phyloP scores from a whole-genome alignment of 768 basidiomycete species.

The Tubosaeta sp. region DNA sequence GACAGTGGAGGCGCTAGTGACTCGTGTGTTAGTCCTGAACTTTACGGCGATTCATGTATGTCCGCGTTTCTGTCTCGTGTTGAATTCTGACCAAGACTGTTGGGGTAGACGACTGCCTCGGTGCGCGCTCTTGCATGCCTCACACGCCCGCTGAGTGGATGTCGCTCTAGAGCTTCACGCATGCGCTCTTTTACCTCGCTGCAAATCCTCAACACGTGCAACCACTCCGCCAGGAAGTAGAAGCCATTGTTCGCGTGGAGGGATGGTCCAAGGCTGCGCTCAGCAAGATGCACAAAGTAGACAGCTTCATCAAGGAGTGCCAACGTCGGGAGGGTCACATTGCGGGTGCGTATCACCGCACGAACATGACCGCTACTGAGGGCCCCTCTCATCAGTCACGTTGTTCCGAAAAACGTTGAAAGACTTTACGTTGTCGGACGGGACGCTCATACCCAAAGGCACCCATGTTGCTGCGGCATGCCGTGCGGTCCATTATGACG shows the following conservation, averaged over 20 bases:
- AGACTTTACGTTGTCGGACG: neutral
- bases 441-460: neutral
- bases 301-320: constrained; percentile 1
- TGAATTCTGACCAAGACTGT: neutral
- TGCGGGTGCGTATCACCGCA: neutral
- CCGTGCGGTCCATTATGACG: neutral
- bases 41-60: neutral
- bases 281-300: neutral
- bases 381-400: neutral
- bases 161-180: neutral
- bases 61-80: no score
- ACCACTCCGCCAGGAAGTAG: neutral
- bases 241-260: neutral
- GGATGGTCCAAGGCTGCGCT: neutral
- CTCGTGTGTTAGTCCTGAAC: neutral
- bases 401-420: neutral
- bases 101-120: neutral
- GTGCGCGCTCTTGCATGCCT: neutral
- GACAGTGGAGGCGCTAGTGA: neutral
- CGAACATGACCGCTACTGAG: neutral
- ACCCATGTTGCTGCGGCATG: neutral
- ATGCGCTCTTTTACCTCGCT: neutral
- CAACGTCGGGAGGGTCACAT: neutral
- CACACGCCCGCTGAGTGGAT: neutral
- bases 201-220: neutral